phyloP scores from a whole-genome alignment of 164 flowering plant genomes.

The Malania oleifera region DNA sequence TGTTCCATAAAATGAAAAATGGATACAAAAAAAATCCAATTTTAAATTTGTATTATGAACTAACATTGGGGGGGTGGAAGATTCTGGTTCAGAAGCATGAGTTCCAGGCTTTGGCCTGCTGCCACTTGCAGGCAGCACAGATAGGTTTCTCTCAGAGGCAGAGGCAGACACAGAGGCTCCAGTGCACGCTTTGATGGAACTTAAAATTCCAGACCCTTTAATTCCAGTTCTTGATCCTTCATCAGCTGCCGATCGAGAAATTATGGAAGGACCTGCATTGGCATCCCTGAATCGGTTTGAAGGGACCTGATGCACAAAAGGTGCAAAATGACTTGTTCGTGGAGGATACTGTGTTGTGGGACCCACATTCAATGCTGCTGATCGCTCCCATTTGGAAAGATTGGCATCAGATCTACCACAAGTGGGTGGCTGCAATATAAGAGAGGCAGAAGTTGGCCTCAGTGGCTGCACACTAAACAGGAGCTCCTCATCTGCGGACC shows the following conservation, averaged over 20 bases:
- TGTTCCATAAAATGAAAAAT: background rate
- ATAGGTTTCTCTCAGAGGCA: slow-evolving; percentile 42
- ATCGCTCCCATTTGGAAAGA: slow-evolving; percentile 53
- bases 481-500: slow-evolving; percentile 49
- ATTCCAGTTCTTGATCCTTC: slow-evolving; percentile 98
- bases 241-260: slow-evolving; percentile 82
- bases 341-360: slow-evolving; percentile 38
- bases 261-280: slow-evolving; percentile 46
- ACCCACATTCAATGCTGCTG: slow-evolving; percentile 33
- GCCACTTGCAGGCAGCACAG: slow-evolving; percentile 29
- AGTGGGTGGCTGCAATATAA: slow-evolving; percentile 36
- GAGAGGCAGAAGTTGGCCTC: slow-evolving; percentile 44
- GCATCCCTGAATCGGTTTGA: slow-evolving; percentile 49
- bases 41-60: background rate
- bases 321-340: slow-evolving; percentile 40
- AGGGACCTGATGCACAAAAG: slow-evolving; percentile 42
- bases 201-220: slow-evolving; percentile 70
- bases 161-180: no score
- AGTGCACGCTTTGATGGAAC: slow-evolving; percentile 33
- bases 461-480: slow-evolving; percentile 40
- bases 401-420: slow-evolving; percentile 39
- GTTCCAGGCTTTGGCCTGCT: slow-evolving; percentile 36
- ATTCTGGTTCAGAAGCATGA: slow-evolving; percentile 40
- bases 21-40: background rate
- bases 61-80: slow-evolving; percentile 44